phyloP scores from a whole-genome alignment of 441 rosid species.

The Populus hybrid region DNA sequence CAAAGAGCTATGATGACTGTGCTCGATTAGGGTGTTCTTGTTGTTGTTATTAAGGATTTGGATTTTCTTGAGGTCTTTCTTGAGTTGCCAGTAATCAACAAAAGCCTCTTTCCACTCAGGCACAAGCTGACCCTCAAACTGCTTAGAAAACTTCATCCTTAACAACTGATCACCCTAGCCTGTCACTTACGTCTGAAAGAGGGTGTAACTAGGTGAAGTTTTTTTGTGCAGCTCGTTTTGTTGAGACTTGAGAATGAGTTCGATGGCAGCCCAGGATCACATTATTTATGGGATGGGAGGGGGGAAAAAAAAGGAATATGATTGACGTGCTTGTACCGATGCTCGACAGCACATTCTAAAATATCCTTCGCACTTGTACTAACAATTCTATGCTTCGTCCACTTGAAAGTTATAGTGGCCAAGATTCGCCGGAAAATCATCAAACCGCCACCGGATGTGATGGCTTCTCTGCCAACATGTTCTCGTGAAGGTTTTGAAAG shows the following conservation, averaged over 20 bases:
- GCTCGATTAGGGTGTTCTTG: background rate
- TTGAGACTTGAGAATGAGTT: conserved; percentile 38
- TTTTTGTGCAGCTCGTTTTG: background rate
- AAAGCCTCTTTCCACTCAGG: conserved; percentile 99
- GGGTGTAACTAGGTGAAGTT: background rate
- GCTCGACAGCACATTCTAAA: conserved; percentile 79
- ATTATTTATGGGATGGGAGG: conserved; percentile 42
- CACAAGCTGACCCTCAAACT: conserved; percentile 87
- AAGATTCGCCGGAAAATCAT: conserved; percentile 49
- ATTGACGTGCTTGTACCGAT: conserved; percentile 37
- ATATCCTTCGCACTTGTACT: conserved; percentile 52
- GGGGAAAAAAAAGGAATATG: conserved; percentile 25
- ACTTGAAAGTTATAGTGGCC: conserved; percentile 44
- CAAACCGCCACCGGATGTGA: conserved; percentile 24
- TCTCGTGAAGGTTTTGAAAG: conserved; percentile 22
- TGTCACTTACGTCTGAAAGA: background rate
- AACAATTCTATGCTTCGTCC: conserved; percentile 52
- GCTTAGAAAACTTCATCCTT: conserved; percentile 75
- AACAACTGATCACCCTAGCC: background rate
- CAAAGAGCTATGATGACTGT: conserved; percentile 20
- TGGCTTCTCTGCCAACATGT: conserved; percentile 19
- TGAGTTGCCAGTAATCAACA: conserved; percentile 88
- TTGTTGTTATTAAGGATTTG: conserved; percentile 31
- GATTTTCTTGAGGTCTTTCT: conserved; percentile 71
- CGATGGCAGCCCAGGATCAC: conserved; percentile 27